These are phyloP conservation scores for Colletotrichum lentis DNA, from an alignment of 2,329 filamentous ascomycete species.

Conservation along the genomic window DNA sequence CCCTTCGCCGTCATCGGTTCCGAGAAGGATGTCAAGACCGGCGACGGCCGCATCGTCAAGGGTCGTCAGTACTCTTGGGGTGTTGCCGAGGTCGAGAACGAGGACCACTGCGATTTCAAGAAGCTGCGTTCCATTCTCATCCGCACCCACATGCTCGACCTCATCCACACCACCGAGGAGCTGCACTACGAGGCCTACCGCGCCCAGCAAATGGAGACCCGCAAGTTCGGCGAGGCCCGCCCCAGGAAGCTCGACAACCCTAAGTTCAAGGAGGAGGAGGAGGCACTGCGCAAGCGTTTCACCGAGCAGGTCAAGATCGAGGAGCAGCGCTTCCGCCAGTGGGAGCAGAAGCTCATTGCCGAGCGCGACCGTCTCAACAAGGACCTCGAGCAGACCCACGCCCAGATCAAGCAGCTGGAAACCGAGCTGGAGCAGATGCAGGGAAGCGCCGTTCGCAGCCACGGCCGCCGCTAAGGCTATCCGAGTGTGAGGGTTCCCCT, in stretches of 20 bases:
- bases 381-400: conserved; percentile 97
- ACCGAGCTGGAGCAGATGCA: conserved; percentile 93
- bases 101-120: conserved; percentile 99
- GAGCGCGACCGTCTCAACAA: conserved; percentile 99
- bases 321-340: conserved; percentile 98
- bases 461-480: conserved; percentile 80
- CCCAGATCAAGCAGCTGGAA: conserved; percentile 91
- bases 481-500: conserved; percentile 14
- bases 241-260: conserved; percentile 99
- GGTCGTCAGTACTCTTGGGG: conserved; percentile 99
- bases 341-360: conserved; percentile 99
- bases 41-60: conserved; percentile 96
- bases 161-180: conserved; percentile 99
- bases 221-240: conserved; percentile 97
- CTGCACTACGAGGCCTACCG: conserved; percentile 99
- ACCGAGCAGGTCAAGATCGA: conserved; percentile 99
- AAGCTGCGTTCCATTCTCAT: conserved; percentile 99
- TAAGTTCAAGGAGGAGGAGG: conserved; percentile 99
- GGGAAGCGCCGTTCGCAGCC: conserved; percentile 86
- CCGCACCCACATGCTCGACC: conserved; percentile 98
- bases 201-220: conserved; percentile 99
- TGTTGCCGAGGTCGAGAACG: conserved; percentile 99
- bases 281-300: conserved; percentile 97
- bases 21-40: conserved; percentile 98
- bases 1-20: conserved; percentile 98